Conservation (phyloP, 805 yeast genomes). For the Hagleromyces aurorensis region DNA sequence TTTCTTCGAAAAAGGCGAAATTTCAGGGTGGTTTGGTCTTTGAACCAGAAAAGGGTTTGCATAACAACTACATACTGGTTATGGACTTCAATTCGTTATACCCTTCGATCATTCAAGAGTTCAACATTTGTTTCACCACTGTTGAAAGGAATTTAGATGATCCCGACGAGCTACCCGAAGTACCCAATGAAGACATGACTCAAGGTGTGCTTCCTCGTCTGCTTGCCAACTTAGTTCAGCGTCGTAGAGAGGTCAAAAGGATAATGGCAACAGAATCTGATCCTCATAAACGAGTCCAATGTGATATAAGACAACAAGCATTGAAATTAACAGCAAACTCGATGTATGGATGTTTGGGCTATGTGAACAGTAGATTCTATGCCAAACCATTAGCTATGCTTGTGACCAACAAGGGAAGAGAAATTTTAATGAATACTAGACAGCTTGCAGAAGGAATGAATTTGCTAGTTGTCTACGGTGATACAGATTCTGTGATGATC, state of each 20-base stretch:
- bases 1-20: constrained; percentile 56
- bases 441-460: constrained; percentile 83
- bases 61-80: constrained; percentile 78
- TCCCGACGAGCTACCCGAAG: constrained; percentile 56
- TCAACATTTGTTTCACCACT: constrained; percentile 93
- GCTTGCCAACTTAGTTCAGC: constrained; percentile 71
- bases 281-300: constrained; percentile 63
- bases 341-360: constrained; percentile 99
- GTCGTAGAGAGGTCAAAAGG: constrained; percentile 90
- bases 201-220: constrained; percentile 86
- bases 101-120: constrained; percentile 96
- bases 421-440: constrained; percentile 85
- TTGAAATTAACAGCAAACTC: constrained; percentile 95
- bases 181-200: constrained; percentile 49
- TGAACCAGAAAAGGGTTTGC: constrained; percentile 93
- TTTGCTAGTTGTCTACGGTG: constrained; percentile 89
- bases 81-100: constrained; percentile 98
- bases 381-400: constrained; percentile 95
- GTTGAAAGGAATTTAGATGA: constrained; percentile 58
- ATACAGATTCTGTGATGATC: constrained; percentile 98
- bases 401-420: constrained; percentile 92
- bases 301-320: constrained; percentile 93
- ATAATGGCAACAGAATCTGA: constrained; percentile 68
- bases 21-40: constrained; percentile 92
- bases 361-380: constrained; percentile 82